Evolutionary conservation across 148 eudicot genomes (phyloP), one percentile per base, ranked within the genome.

Genomic region (Talinum fruticosum): DNA sequence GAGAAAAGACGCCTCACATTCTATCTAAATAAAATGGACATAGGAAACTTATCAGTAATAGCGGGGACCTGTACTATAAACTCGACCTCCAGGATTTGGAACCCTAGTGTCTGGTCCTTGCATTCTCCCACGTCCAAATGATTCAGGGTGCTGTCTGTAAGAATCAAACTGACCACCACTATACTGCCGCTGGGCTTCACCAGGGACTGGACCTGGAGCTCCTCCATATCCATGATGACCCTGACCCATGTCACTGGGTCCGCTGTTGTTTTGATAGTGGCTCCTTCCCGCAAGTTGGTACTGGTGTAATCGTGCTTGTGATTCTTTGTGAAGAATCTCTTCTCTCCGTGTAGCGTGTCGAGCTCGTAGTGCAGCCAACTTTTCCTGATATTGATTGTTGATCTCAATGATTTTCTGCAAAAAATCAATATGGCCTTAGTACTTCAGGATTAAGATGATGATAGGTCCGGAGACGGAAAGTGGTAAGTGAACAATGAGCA

Each of bases 31-130:
- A 38, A 30, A 61, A 26, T 6, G 69, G 38, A 36, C 28, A 37
- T 4, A 69, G 24, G 35, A 41, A 47, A 64, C 19, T 33, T 37
- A 72, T 87, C 84, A 91, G 77, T 90, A 88, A 80, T 87, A 91
- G 28, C 94, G 98, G 23, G 98, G 87, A 71, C 90, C 88, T 16
- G 88, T 79, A 72, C 88, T 89, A 75, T 91, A 90, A 79, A 85
- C 85, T 62, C 98, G 96, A 12, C 93, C 91, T 6, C 90, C 89
- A 32, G 91, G 93, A 47, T 88, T 84, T 18, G 90, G 91, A 72
- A 83, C 88, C 79, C 90, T 89, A n/a, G 91, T 78, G 71, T 90
- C 96, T 61, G 81, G 80, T 13, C 85, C 89, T 29, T 85, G 92
- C 81, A 89, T 87, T 83, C 91, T 76, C 67, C 79, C 86, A 68